Evolutionary conservation across 805 yeast genomes (phyloP).

Genomic region (Metschnikowia dekortorum): DNA sequence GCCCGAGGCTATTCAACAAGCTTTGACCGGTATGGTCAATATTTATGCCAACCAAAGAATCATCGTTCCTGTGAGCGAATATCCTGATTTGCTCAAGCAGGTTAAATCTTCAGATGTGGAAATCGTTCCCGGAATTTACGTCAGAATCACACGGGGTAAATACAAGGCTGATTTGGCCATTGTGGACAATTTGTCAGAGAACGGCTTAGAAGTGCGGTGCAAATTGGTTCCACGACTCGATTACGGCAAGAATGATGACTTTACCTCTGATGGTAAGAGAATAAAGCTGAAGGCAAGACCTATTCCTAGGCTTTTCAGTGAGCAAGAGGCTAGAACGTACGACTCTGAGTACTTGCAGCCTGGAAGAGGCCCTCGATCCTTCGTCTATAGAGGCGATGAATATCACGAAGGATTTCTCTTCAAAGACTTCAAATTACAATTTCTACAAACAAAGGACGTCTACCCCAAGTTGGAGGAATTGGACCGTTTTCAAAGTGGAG

Average conservation of each 20-base stretch:
- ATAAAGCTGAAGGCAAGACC: conserved; percentile 67
- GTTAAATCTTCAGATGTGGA: conserved; percentile 84
- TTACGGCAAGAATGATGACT: conserved; percentile 64
- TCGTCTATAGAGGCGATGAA: conserved; percentile 79
- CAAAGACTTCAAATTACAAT: conserved; percentile 82
- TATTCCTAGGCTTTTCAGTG: conserved; percentile 80
- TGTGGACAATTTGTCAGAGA: conserved; percentile 89
- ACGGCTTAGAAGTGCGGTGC: conserved; percentile 91
- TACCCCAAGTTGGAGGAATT: conserved; percentile 87
- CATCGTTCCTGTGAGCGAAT: conserved; percentile 91
- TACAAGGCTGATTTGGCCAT: conserved; percentile 91
- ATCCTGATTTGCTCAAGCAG: conserved; percentile 88
- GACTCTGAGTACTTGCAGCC: conserved; percentile 72
- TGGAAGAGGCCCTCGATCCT: conserved; percentile 57
- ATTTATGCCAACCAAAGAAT: conserved; percentile 70
- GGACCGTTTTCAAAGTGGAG: conserved; percentile 70
- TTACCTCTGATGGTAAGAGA: conserved; percentile 44
- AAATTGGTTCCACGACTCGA: conserved; percentile 91
- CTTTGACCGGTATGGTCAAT: conserved; percentile 85
- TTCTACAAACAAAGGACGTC: conserved; percentile 73
- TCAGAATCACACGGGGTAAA: conserved; percentile 84
- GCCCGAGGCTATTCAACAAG: conserved; percentile 85
- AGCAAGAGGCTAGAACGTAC: conserved; percentile 80
- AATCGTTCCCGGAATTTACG: conserved; percentile 87
- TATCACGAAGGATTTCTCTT: conserved; percentile 82